Percentiles rank a stretch among this genome's conserved stretches.
These are phyloP conservation scores for Quercus phellos DNA, from an alignment of 331 rosid species.

Conservation along the genomic window DNA sequence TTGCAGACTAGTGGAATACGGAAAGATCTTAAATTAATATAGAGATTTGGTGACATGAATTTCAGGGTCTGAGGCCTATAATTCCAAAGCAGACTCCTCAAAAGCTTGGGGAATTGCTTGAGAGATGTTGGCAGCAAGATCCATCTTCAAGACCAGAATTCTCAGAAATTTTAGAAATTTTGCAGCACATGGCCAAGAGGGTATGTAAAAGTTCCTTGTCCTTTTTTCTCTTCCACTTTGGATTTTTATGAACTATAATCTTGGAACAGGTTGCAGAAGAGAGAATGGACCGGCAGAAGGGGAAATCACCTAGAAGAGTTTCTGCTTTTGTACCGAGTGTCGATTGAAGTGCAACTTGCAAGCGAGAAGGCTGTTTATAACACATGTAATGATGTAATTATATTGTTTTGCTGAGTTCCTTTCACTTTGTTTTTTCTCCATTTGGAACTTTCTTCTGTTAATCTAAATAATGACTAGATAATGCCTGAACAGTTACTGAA, in stretches of 20 bases:
- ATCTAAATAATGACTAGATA: background rate
- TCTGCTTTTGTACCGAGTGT: constrained; percentile 12
- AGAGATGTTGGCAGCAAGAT: constrained; percentile 74
- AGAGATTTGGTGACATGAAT: constrained; percentile 8
- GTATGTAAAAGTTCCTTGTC: constrained; percentile 14
- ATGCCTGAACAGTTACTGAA: too few species aligned
- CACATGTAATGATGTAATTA: background rate
- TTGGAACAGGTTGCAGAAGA: constrained; percentile 32
- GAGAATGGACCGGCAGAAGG: constrained; percentile 22
- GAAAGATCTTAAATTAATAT: background rate
- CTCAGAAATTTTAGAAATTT: constrained; percentile 52
- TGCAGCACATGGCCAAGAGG: constrained; percentile 34
- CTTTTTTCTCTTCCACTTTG: background rate
- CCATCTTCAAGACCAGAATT: constrained; percentile 70
- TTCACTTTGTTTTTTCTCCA: background rate
- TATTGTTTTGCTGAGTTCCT: background rate
- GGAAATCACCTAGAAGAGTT: constrained; percentile 17
- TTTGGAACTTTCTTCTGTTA: background rate
- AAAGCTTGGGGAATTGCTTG: constrained; percentile 51
- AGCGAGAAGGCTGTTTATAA: background rate
- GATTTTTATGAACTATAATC: background rate
- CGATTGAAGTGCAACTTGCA: background rate
- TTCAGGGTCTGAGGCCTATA: constrained; percentile 77
- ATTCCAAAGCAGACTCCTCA: constrained; percentile 58
- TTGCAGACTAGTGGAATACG: background rate